phyloP scores from a whole-genome alignment of 306 rosid genomes.

The Glycine latifolia region DNA sequence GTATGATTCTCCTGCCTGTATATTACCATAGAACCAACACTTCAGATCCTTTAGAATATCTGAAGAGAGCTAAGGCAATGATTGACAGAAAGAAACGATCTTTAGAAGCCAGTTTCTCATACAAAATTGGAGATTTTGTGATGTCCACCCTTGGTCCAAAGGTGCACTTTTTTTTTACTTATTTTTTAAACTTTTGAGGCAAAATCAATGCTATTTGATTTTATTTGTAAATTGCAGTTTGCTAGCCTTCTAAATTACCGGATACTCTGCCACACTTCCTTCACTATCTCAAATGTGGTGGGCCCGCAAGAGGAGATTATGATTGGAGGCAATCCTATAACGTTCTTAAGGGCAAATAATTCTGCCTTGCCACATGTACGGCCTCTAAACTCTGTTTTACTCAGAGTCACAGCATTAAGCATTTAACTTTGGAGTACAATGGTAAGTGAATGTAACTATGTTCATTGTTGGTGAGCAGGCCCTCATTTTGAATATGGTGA shows the following conservation, averaged over 20 bases:
- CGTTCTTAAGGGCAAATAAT: slow-evolving; percentile 70
- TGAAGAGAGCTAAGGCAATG: slow-evolving; percentile 76
- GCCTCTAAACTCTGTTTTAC: slow-evolving; percentile 39
- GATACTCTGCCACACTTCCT: slow-evolving; percentile 77
- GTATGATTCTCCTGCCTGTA: slow-evolving; percentile 73
- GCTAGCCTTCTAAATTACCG: slow-evolving; percentile 74
- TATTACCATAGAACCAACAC: slow-evolving; percentile 54
- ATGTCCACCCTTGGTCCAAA: slow-evolving; percentile 78
- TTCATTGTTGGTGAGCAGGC: slow-evolving; percentile 15
- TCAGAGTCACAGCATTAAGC: not conserved
- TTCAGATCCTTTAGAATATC: slow-evolving; percentile 60
- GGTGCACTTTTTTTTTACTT: slow-evolving; percentile 49
- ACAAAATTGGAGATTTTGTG: slow-evolving; percentile 57
- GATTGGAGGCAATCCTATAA: slow-evolving; percentile 73
- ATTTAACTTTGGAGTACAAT: not conserved
- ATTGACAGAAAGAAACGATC: slow-evolving; percentile 75
- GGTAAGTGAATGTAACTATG: not conserved
- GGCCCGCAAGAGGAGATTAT: slow-evolving; percentile 86
- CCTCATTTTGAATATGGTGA: no score
- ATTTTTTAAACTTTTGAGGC: not conserved
- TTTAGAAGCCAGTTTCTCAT: slow-evolving; percentile 69
- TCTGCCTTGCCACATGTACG: slow-evolving; percentile 85
- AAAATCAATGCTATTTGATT: no score
- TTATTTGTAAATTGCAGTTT: slow-evolving; percentile 51
- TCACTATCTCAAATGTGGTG: slow-evolving; percentile 80